Evolutionary conservation across 202 grass and related monocot species (phyloP).

Genomic region (Miscanthus sacchariflorus): DNA sequence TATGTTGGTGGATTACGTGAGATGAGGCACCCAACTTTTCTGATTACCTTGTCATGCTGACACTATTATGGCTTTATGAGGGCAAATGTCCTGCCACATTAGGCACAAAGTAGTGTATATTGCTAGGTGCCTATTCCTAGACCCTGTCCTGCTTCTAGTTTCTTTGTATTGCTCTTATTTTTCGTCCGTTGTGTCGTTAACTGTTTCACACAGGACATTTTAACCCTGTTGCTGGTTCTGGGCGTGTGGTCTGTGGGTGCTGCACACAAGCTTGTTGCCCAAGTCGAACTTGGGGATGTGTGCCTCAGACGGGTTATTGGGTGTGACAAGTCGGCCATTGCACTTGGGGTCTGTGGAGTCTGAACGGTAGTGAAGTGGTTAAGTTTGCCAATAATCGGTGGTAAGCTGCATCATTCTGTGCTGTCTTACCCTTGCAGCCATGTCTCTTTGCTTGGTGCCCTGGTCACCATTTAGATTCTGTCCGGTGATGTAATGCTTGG

Average conservation of each 20-base stretch:
- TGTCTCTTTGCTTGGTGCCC: not conserved
- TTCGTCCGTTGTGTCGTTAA: not conserved
- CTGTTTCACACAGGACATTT: conserved; percentile 60
- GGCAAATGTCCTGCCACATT: conserved; percentile 24
- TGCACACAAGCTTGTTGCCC: conserved; percentile 15
- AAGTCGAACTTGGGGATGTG: conserved; percentile 14
- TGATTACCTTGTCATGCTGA: conserved; percentile 52
- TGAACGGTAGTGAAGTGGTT: not conserved
- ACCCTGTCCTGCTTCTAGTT: conserved; percentile 34
- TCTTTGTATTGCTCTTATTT: not conserved
- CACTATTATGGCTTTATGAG: conserved; percentile 43
- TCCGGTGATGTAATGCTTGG: conserved; percentile 25
- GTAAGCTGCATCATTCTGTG: conserved; percentile 34
- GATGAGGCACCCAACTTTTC: conserved; percentile 38
- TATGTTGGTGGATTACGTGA: conserved; percentile 37
- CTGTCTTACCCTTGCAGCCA: conserved; percentile 34
- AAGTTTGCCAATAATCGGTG: conserved; percentile 48
- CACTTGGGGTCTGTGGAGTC: conserved; percentile 30
- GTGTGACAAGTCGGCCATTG: conserved; percentile 16
- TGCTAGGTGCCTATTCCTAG: conserved; percentile 54
- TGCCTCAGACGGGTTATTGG: conserved; percentile 14
- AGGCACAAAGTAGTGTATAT: conserved; percentile 31
- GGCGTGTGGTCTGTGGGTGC: conserved; percentile 31
- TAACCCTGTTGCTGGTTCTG: conserved; percentile 58
- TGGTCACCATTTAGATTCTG: conserved; percentile 35